Evolutionary conservation across 2,329 filamentous ascomycete genomes (phyloP), one percentile per base, ranked within the genome.

Genomic region (Pezicula rhizophila): DNA sequence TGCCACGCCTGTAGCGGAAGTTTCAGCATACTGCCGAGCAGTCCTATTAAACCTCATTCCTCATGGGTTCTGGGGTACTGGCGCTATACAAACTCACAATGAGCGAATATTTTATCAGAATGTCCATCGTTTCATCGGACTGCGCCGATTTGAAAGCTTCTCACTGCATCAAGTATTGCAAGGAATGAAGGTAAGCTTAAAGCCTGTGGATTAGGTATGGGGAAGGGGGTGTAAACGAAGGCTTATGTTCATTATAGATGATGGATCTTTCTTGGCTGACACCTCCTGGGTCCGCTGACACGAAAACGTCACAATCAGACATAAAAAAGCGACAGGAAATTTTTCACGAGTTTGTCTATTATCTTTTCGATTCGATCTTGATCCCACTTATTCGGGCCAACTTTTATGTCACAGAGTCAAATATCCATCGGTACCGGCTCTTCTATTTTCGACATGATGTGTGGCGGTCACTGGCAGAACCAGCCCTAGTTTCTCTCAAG

Each of bases 391-490:
- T 97, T 42, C 82, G 88, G 31, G 83, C 80, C 53, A 91, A 93
- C 60, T 99, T 99, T 61, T 92, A 97, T 62, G 87, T 96, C 34
- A 99, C 93, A 0, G 93, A 99, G 65, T 93, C 90, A 0, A 90
- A 82, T 54, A 74, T 75, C 1, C 82, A 96, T 62, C 83, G 85
- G 14, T 89, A 93, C 59, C 81, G 82, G 25, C 70, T 97, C 1
- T 96, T 95, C 66, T 99, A 89, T 68, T 97, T 96, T 64, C 86
- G 92, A 4, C 93, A 99, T 56, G 93, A 99, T 66, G 75, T 93
- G 8, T 99, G 93, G 93, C 81, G 79, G 45, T 76, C 76, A 37
- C 67, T 97, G 31, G 81, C 85, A 2, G 84, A 91, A 57, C 87
- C 90, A 6, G 80, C 85, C 0, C 71, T 96, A 63, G 66, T 74